Conservation (phyloP, 1,284 basidiomycete species). For the Tremellales sp. region DNA sequence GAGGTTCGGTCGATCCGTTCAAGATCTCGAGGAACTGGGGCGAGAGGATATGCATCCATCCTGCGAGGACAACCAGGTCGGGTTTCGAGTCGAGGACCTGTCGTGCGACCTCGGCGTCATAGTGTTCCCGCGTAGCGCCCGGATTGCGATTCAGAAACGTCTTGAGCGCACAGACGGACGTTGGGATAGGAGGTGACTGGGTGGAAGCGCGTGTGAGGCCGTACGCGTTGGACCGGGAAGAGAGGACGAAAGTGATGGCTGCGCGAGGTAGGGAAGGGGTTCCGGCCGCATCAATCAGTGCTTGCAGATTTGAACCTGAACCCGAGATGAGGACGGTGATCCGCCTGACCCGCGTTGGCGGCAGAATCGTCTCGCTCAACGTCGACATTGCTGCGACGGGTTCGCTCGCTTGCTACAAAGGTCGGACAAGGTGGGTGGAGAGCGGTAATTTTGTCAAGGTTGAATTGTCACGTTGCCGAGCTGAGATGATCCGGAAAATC, state of each 20-base stretch:
- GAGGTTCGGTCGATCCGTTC: constrained; percentile 28
- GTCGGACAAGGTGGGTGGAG: too few species aligned
- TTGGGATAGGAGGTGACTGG: constrained; percentile 71
- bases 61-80: constrained; percentile 86
- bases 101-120: constrained; percentile 77
- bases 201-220: constrained; percentile 75
- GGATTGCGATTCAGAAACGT: constrained; percentile 74
- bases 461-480: too few species aligned
- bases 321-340: constrained; percentile 73
- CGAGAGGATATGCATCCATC: constrained; percentile 92
- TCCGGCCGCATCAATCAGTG: constrained; percentile 81
- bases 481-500: too few species aligned
- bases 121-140: constrained; percentile 72
- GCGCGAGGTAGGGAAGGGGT: constrained; percentile 59
- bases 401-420: too few species aligned
- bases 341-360: constrained; percentile 22
- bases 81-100: constrained; percentile 63
- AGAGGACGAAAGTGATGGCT: constrained; percentile 76
- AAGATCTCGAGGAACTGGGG: constrained; percentile 53
- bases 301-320: constrained; percentile 91
- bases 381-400: too few species aligned
- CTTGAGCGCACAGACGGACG: constrained; percentile 77
- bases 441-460: too few species aligned
- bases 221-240: constrained; percentile 87
- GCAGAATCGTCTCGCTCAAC: constrained; percentile 18